A percentile compares a stretch with the other conserved stretches of the same genome.
These are phyloP conservation scores for Sclerotinia nivalis DNA, from an alignment of 2,329 filamentous ascomycete genomes.

Conservation along the genomic window DNA sequence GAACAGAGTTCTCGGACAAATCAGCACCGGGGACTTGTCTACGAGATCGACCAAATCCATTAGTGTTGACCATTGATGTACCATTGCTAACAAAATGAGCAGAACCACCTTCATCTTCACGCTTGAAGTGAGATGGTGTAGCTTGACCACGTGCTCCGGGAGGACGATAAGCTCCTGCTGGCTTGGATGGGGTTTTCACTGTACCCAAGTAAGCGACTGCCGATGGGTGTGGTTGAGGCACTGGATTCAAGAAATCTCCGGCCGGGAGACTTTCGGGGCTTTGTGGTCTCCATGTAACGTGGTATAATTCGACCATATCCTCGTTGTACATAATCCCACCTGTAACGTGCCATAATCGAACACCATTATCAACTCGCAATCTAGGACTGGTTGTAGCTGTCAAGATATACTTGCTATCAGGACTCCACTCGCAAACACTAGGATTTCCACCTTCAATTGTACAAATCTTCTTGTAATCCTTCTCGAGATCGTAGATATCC, in stretches of 20 bases:
- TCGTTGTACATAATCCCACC: slow-evolving; percentile 92
- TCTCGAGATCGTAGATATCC: slow-evolving; percentile 94
- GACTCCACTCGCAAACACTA: slow-evolving; percentile 95
- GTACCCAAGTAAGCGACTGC: slow-evolving; percentile 79
- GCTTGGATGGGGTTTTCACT: slow-evolving; percentile 93
- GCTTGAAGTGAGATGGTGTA: slow-evolving; percentile 93
- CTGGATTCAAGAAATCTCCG: slow-evolving; percentile 69
- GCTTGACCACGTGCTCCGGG: slow-evolving; percentile 86
- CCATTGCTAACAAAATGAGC: slow-evolving; percentile 82
- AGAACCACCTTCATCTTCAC: slow-evolving; percentile 92
- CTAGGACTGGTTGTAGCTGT: slow-evolving; percentile 97
- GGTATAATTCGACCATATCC: slow-evolving; percentile 92
- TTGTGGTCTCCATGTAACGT: slow-evolving; percentile 84
- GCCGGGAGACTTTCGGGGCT: slow-evolving; percentile 58
- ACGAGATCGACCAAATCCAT: slow-evolving; percentile 75
- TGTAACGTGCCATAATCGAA: slow-evolving; percentile 91
- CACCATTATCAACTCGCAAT: slow-evolving; percentile 92
- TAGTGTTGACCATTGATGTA: slow-evolving; percentile 61
- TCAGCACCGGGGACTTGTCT: slow-evolving; percentile 88
- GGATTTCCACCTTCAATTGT: slow-evolving; percentile 96
- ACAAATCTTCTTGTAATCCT: slow-evolving; percentile 87
- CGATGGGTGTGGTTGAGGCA: slow-evolving; percentile 79
- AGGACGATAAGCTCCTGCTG: slow-evolving; percentile 93
- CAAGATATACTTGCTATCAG: slow-evolving; percentile 91
- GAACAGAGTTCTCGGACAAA: slow-evolving; percentile 61